A percentile compares a stretch with the other conserved stretches of the same genome.
Conservation (phyloP, 148 eudicot species). For the Fagopyrum homotropicum region DNA sequence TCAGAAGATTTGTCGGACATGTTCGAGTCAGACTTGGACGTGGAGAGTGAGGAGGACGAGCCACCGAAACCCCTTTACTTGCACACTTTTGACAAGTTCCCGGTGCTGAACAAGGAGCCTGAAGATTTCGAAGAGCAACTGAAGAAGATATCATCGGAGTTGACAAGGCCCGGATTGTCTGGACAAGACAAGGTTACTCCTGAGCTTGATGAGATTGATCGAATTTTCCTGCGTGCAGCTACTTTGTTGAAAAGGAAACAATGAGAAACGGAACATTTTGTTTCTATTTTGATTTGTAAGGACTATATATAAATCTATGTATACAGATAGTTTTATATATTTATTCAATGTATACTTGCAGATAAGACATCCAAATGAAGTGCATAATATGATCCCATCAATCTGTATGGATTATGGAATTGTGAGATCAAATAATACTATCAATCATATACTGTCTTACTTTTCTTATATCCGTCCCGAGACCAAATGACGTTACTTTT, state of each 20-base stretch:
- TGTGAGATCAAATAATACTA: too few relatives aligned
- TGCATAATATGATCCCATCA: too few relatives aligned
- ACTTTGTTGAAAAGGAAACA: constrained; percentile 66
- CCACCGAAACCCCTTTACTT: constrained; percentile 49
- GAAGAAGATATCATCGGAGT: constrained; percentile 43
- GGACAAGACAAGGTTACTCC: constrained; percentile 34
- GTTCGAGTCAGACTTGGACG: constrained; percentile 76
- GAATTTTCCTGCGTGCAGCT: constrained; percentile 68
- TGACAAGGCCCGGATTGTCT: constrained; percentile 24
- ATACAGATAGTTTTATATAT: too few relatives aligned
- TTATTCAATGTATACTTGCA: too few relatives aligned
- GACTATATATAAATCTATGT: too few relatives aligned
- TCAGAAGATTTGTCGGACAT: constrained; percentile 81
- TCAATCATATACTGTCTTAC: too few relatives aligned
- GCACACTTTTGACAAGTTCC: constrained; percentile 77
- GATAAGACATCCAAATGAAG: too few relatives aligned
- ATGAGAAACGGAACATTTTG: background rate
- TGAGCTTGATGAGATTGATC: constrained; percentile 82
- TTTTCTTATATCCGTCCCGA: too few relatives aligned
- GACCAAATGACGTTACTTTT: too few relatives aligned
- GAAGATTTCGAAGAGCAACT: constrained; percentile 48
- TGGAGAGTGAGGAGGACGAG: constrained; percentile 33
- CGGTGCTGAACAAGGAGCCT: constrained; percentile 27
- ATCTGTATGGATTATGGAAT: too few relatives aligned
- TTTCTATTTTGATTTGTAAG: background rate